Evolutionary conservation across 306 rosid species (phyloP), one percentile per base, ranked within the genome.

Genomic region (Rosa persica): DNA sequence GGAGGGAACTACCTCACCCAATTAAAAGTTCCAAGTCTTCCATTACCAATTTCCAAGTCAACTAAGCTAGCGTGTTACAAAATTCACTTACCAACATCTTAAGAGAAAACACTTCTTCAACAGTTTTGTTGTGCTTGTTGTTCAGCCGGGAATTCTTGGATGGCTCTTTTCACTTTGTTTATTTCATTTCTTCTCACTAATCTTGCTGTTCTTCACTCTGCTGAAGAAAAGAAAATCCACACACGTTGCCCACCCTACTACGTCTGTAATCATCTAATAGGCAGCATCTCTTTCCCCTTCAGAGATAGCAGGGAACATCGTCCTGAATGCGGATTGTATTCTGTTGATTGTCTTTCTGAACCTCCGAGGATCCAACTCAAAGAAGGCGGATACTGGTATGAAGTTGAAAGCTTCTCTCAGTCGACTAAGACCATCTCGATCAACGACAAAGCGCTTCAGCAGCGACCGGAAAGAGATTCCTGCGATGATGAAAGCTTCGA

Each of bases 221-320:
- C 79, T 48, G 40, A 5, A 73, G 43, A 5, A 16, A 47, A 5
- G 52, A 39, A 15, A 27, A 0, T 7, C 10, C 0, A 43, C 40
- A 10, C 0, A 78, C 10, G 8, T 25, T 90, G 89, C 60, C 75
- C 65, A 19, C 2, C 25, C 25, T 0, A 6, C 19, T 0, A 5
- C 23, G 4, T 2, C 22, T 51, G 81, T 20, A 34, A 10, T 11
- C 19, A 0, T 8, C 0, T 0, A 0, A 1, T 0, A 2, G 25
- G 8, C 7, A 0, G 0, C 0, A 12, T 69, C 57, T 0, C 0
- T 8, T 55, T 17, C 15, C 58, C 76, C 42, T 77, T 39, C 20
- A 68, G 0, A 0, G 1, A 0, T 1, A 0, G n/a, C n/a, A n/a
- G 0, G 43, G 0, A 0, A 0, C 2, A 54, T 0, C 23, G 7